A percentile compares a stretch with the other conserved stretches of the same genome.
phyloP scores from a whole-genome alignment of 441 rosid genomes.

The Pelargonium fulgidum region DNA sequence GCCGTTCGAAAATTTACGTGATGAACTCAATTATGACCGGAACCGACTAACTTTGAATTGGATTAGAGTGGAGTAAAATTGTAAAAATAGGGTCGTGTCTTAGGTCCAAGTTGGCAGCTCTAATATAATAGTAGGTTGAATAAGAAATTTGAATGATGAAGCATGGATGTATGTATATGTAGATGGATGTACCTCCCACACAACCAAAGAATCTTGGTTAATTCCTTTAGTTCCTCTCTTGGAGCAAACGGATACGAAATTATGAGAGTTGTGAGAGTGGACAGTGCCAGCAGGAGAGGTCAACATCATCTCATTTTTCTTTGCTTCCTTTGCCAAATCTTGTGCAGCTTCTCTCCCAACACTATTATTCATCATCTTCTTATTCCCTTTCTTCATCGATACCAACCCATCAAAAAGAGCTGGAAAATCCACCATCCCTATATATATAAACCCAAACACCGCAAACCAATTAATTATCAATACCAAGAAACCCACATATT shows the following conservation, averaged over 20 bases:
- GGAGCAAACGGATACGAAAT: slow-evolving; percentile 58
- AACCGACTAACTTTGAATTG: no score
- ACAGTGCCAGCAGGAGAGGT: slow-evolving; percentile 50
- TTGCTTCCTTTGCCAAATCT: slow-evolving; percentile 56
- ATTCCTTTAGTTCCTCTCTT: slow-evolving; percentile 74
- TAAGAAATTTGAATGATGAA: background rate
- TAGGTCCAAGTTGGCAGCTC: no score
- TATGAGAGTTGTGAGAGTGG: slow-evolving; percentile 36
- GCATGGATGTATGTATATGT: background rate
- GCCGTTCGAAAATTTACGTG: no score
- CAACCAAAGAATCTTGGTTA: slow-evolving; percentile 68
- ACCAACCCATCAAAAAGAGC: slow-evolving; percentile 54
- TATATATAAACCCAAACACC: background rate
- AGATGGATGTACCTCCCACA: slow-evolving; percentile 63
- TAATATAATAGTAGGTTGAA: background rate
- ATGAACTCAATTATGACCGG: no score
- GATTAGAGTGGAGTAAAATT: no score
- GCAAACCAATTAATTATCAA: background rate
- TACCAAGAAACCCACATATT: background rate
- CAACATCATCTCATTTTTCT: slow-evolving; percentile 48
- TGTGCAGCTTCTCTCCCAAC: slow-evolving; percentile 57
- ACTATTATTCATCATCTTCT: slow-evolving; percentile 24
- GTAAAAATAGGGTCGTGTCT: no score
- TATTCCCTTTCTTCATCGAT: slow-evolving; percentile 47
- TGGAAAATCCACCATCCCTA: slow-evolving; percentile 37